Percentiles rank a stretch among this genome's conserved stretches.
Evolutionary conservation across 768 basidiomycete genomes (phyloP).

Genomic region (Infundibulicybe gibba): DNA sequence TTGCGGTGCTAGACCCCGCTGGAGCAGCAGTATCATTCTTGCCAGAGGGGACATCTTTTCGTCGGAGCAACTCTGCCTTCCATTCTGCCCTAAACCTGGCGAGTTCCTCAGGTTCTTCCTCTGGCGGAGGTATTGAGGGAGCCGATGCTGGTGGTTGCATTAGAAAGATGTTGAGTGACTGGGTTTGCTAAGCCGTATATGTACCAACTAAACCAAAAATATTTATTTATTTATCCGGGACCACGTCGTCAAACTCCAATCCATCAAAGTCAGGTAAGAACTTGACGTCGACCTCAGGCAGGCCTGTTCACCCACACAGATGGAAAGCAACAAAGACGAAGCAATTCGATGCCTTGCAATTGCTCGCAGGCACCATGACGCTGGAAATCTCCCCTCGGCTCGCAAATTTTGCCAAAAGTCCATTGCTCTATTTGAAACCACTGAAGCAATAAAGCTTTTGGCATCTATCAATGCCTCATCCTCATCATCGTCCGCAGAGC

Average conservation of each 20-base stretch:
- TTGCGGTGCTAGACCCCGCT: background rate
- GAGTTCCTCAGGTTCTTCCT: conserved; percentile 58
- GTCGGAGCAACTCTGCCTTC: conserved; percentile 58
- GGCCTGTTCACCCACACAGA: conserved; percentile 16
- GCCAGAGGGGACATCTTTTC: conserved; percentile 17
- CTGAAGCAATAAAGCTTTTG: conserved; percentile 68
- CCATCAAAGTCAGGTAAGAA: background rate
- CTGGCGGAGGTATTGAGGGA: conserved; percentile 13
- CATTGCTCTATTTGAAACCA: conserved; percentile 74
- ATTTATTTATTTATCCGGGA: conserved; percentile 6
- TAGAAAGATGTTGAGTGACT: conserved; percentile 1
- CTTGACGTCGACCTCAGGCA: background rate
- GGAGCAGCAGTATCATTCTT: conserved; percentile 1
- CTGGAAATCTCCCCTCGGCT: conserved; percentile 72
- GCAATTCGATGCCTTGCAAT: conserved; percentile 79
- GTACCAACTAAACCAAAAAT: background rate
- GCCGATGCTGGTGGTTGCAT: conserved; percentile 14
- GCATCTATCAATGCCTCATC: conserved; percentile 59
- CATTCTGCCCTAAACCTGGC: conserved; percentile 69
- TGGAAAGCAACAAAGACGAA: conserved; percentile 92
- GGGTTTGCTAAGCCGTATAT: conserved; percentile 4
- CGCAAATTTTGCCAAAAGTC: conserved; percentile 91
- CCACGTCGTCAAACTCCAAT: background rate
- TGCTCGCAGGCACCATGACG: conserved; percentile 69
- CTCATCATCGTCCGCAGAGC: conserved; percentile 37